These are phyloP conservation scores for Myriosclerotinia duriaeana DNA, from an alignment of 2,329 filamentous ascomycete species.

Conservation along the genomic window DNA sequence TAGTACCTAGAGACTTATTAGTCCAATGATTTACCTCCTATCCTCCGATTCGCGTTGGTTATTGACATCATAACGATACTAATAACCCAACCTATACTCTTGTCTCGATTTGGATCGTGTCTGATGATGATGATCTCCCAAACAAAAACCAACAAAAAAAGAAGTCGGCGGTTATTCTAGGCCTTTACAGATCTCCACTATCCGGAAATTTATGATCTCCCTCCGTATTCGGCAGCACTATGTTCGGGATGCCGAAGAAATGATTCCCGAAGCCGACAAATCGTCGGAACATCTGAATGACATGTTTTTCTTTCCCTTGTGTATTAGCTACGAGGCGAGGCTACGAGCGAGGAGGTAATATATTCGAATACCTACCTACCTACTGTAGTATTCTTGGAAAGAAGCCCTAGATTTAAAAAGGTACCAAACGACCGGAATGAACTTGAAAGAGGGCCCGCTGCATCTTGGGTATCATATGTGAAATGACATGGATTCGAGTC, in stretches of 20 bases:
- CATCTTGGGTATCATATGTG: conserved; percentile 12
- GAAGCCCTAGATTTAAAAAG: conserved; percentile 2
- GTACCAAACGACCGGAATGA: conserved; percentile 12
- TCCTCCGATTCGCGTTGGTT: background rate
- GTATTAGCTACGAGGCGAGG: conserved; percentile 5
- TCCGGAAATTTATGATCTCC: conserved; percentile 1
- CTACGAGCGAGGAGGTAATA: background rate
- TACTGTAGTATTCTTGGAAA: background rate
- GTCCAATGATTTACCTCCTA: background rate
- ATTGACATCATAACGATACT: background rate
- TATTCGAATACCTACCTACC: background rate
- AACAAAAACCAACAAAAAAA: background rate
- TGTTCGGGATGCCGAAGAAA: conserved; percentile 21
- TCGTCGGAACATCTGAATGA: background rate
- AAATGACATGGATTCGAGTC: conserved; percentile 8
- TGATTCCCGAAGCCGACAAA: conserved; percentile 15
- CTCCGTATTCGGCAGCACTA: conserved; percentile 3
- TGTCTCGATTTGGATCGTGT: conserved; percentile 4
- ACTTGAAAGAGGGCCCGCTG: conserved; percentile 9
- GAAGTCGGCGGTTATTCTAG: conserved; percentile 1
- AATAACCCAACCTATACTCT: conserved; percentile 9
- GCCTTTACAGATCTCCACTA: background rate
- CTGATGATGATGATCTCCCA: conserved; percentile 1
- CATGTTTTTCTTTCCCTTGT: conserved; percentile 9
- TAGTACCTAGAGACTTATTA: background rate